Evolutionary conservation across 257 asterid species (phyloP), one percentile per base, ranked within the genome.

Genomic region (Galeopsis tetrahit): DNA sequence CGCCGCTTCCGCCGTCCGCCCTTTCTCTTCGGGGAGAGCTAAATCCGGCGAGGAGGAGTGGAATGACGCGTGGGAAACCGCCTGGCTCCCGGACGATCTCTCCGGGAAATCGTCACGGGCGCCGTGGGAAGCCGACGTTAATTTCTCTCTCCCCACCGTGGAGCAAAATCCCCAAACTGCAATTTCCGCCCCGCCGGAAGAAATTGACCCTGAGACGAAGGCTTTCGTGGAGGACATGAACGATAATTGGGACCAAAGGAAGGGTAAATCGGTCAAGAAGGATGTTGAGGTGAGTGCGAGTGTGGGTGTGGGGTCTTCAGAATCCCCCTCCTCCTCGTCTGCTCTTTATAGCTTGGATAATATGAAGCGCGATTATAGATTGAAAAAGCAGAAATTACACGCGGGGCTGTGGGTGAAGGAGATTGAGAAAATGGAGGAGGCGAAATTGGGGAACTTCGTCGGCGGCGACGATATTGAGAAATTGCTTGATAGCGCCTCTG

Each of bases 221-320:
- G 98, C 96, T 5, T 94, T 94, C 73, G 96, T 94, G 73, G 96
- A 88, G 86, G 98, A 94, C 39, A 94, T 91, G 97, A 84, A 86
- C 68, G 99, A 94, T 56, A 94, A 91, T 57, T 94, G 97, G 97
- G 96, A 94, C 3, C 96, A 88, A 48, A 84, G 97, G 81, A 94
- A 88, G 83, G 96, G 96, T 46, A 89, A 89, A 76, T 74, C 82
- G 70, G 84, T 44, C 21, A 74, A 49, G 60, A 76, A 75, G 43
- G 83, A 69, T 31, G 68, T 74, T 17, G 36, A 34, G 28, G 51
- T 48, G 72, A 58, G 28, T 21, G 51, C 42, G 72, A 58, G 28
- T 21, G 28, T 21, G 28, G 28, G 14, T 61, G 68, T 8, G 73
- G 75, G 6, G 33, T 9, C 59, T 2, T 64, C 74, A 48, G 79